Conservation (phyloP, 345 rosid genomes). For the Acer saccharum region DNA sequence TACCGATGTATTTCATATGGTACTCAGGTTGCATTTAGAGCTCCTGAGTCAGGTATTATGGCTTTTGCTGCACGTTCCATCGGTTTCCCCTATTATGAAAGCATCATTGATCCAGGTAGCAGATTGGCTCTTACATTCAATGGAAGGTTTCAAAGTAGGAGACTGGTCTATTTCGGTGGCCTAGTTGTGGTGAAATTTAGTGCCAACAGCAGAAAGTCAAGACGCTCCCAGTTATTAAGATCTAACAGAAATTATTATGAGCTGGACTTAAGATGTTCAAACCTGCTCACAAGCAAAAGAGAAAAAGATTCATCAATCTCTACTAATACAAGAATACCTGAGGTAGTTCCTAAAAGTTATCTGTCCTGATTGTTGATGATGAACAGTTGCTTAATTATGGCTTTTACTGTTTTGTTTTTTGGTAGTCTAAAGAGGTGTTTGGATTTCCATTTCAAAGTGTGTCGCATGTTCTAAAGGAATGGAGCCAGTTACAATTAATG, state of each 20-base stretch:
- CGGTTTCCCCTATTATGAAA: conserved; percentile 43
- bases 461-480: conserved; percentile 37
- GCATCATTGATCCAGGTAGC: conserved; percentile 34
- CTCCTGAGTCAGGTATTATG: conserved; percentile 46
- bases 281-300: conserved; percentile 35
- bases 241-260: conserved; percentile 21
- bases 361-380: conserved; percentile 13
- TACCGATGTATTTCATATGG: not conserved
- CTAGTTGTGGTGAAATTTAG: conserved; percentile 37
- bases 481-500: conserved; percentile 39
- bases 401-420: not conserved
- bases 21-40: conserved; percentile 37
- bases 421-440: conserved; percentile 40
- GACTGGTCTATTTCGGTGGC: conserved; percentile 27
- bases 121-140: conserved; percentile 29
- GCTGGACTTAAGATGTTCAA: conserved; percentile 35
- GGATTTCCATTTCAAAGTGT: conserved; percentile 37
- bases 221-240: conserved; percentile 31
- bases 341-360: conserved; percentile 36
- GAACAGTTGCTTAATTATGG: not conserved
- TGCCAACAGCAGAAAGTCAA: conserved; percentile 31
- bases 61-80: conserved; percentile 52
- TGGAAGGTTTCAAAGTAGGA: conserved; percentile 35
- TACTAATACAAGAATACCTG: conserved; percentile 18
- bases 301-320: conserved; percentile 33